A percentile compares a stretch with the other conserved stretches of the same genome.
Conservation (phyloP, 2,329 filamentous ascomycete genomes). For the Aspergillus flavus region DNA sequence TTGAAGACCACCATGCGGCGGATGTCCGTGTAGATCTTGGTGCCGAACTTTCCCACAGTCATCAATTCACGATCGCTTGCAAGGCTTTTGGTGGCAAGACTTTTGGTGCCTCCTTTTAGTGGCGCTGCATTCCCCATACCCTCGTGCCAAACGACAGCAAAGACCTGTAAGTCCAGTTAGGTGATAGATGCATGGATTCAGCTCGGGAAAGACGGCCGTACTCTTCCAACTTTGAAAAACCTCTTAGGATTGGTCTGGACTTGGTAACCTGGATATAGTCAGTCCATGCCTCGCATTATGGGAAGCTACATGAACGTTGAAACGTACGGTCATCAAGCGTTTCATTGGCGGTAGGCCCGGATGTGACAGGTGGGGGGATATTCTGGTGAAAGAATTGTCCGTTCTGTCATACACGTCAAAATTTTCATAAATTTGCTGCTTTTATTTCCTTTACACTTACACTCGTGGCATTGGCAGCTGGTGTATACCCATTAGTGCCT, state of each 20-base stretch:
- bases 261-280: neutral
- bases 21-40: constrained; percentile 32
- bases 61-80: constrained; percentile 15
- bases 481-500: too few species aligned
- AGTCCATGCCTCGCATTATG: neutral
- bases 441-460: neutral
- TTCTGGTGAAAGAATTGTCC: neutral
- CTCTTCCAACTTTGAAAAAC: constrained; percentile 26
- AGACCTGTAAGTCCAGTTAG: constrained; percentile 25
- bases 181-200: neutral
- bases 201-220: constrained; percentile 1
- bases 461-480: neutral
- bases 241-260: neutral
- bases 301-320: too few species aligned
- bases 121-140: constrained; percentile 23
- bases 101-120: constrained; percentile 1
- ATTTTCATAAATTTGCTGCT: too few species aligned
- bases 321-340: neutral
- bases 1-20: constrained; percentile 39
- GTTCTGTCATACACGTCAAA: neutral
- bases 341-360: neutral
- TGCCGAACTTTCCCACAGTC: constrained; percentile 18
- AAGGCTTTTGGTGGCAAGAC: constrained; percentile 12
- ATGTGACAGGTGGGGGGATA: neutral
- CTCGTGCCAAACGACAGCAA: constrained; percentile 37